Evolutionary conservation across 768 basidiomycete species (phyloP).

Genomic region (Lactarius psammicola): DNA sequence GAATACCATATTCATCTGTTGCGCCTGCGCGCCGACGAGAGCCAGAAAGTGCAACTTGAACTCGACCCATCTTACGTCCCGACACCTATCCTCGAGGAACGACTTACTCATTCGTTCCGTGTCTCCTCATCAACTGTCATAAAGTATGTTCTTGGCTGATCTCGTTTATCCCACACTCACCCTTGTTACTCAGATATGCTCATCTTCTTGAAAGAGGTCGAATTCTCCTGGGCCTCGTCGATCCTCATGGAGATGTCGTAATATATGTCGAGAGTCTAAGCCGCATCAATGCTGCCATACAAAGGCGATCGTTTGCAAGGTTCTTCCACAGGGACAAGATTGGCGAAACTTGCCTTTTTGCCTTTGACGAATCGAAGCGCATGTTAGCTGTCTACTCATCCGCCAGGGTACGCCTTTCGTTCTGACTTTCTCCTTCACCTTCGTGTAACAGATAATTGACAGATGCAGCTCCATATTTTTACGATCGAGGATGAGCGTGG

Average conservation of each 20-base stretch:
- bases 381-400: too few relatives aligned
- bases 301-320: background rate
- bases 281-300: background rate
- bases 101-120: background rate
- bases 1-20: background rate
- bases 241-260: background rate
- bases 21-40: background rate
- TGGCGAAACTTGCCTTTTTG: too few relatives aligned
- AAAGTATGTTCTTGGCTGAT: background rate
- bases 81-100: background rate
- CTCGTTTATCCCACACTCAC: background rate
- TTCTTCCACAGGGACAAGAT: too few relatives aligned
- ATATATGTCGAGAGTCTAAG: constrained; percentile 8
- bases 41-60: constrained; percentile 13
- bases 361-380: too few relatives aligned
- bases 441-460: background rate
- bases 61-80: constrained; percentile 9
- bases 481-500: constrained; percentile 44
- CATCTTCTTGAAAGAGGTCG: constrained; percentile 8
- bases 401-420: background rate
- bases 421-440: too few relatives aligned
- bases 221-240: background rate
- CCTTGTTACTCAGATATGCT: background rate
- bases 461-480: constrained; percentile 27
- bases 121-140: background rate